phyloP scores from a whole-genome alignment of 2,329 filamentous ascomycete genomes.

The Sporothrix globosa region DNA sequence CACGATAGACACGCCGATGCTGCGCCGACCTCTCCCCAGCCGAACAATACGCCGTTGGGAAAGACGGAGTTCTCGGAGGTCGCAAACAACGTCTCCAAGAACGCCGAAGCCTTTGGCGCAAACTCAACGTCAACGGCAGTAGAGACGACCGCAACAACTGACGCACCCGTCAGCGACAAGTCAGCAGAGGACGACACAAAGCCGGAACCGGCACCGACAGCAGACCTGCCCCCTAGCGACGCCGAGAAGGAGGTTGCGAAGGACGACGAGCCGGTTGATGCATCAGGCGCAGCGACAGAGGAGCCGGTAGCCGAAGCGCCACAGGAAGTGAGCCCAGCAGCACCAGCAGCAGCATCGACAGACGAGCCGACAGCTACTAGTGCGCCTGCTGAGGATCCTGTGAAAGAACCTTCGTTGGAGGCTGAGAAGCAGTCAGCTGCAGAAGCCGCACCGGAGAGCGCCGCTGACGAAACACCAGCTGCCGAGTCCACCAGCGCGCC shows the following conservation, averaged over 20 bases:
- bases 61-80: neutral
- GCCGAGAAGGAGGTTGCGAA: slow-evolving; percentile 1
- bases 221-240: neutral
- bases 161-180: slow-evolving; percentile 17
- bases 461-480: neutral
- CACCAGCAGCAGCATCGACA: slow-evolving; percentile 1
- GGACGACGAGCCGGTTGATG: slow-evolving; percentile 23
- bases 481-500: neutral
- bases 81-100: slow-evolving; percentile 21
- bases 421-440: neutral
- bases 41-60: neutral
- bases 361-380: slow-evolving; percentile 27
- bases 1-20: slow-evolving; percentile 13
- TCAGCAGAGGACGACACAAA: neutral
- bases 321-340: neutral
- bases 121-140: neutral
- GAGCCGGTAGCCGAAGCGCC: slow-evolving; percentile 22
- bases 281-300: slow-evolving; percentile 7
- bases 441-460: neutral
- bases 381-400: neutral
- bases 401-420: neutral
- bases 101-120: slow-evolving; percentile 28
- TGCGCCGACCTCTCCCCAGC: slow-evolving; percentile 3
- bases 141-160: neutral
- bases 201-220: neutral